Conservation (phyloP, 352 stramenopile species). For the Pythium chondricola region DNA sequence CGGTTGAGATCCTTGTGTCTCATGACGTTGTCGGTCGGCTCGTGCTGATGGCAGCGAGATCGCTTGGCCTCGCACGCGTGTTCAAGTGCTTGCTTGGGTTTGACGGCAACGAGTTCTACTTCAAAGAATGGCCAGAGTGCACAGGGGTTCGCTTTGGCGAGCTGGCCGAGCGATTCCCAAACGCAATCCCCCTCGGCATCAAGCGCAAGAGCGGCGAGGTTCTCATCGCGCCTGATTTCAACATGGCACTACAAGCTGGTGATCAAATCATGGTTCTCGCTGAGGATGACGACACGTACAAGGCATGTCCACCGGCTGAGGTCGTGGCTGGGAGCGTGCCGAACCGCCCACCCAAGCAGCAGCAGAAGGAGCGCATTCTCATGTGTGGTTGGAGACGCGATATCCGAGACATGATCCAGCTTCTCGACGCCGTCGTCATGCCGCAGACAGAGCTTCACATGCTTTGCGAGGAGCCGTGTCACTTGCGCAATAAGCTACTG, state of each 20-base stretch:
- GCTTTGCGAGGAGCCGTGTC: conserved; percentile 66
- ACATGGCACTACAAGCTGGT: conserved; percentile 28
- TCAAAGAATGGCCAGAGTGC: conserved; percentile 82
- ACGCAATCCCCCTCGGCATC: conserved; percentile 78
- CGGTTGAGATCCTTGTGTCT: conserved; percentile 80
- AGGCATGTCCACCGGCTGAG: conserved; percentile 31
- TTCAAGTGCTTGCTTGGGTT: conserved; percentile 77
- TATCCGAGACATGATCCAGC: conserved; percentile 84
- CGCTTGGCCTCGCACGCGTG: conserved; percentile 66
- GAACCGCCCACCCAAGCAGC: conserved; percentile 12
- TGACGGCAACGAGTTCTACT: conserved; percentile 87
- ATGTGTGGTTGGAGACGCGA: conserved; percentile 88
- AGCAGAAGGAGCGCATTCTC: conserved; percentile 56
- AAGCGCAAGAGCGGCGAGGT: conserved; percentile 53
- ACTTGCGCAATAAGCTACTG: conserved; percentile 58
- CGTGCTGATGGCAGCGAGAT: conserved; percentile 81
- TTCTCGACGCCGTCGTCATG: conserved; percentile 69
- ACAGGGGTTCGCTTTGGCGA: conserved; percentile 54
- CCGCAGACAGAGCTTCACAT: conserved; percentile 70
- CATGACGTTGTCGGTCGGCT: conserved; percentile 87
- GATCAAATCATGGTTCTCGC: conserved; percentile 81
- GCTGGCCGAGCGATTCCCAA: conserved; percentile 67
- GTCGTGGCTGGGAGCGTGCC: conserved; percentile 39
- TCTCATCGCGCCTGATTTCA: conserved; percentile 43
- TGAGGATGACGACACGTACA: conserved; percentile 87